These are phyloP conservation scores for Aureobasidium namibiae DNA, from an alignment of 2,329 filamentous ascomycete species.

Conservation along the genomic window DNA sequence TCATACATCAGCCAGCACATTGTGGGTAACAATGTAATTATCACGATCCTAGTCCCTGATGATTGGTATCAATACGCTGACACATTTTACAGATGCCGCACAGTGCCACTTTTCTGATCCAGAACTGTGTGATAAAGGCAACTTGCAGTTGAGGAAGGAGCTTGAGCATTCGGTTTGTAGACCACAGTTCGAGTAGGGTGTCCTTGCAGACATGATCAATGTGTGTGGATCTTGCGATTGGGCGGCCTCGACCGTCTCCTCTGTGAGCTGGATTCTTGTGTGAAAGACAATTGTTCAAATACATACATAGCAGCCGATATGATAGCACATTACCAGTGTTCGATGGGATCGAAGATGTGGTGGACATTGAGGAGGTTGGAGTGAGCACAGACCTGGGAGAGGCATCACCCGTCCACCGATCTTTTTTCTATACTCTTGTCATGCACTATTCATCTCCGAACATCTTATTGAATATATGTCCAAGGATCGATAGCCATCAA, in stretches of 20 bases:
- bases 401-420: not conserved
- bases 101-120: not conserved
- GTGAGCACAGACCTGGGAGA: not conserved
- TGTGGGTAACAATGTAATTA: not conserved
- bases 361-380: not conserved
- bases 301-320: not conserved
- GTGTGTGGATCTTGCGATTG: no score
- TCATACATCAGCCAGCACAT: not conserved
- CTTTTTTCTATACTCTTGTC: not conserved
- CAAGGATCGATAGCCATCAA: not conserved
- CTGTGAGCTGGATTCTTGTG: not conserved
- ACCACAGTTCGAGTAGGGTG: no score
- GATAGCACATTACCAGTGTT: not conserved
- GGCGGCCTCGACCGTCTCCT: not conserved
- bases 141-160: not conserved
- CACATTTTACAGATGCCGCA: not conserved
- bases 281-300: not conserved
- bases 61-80: not conserved
- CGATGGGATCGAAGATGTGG: not conserved
- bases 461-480: no score
- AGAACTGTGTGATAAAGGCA: not conserved
- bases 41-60: no score
- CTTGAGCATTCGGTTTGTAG: no score
- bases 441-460: not conserved
- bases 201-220: no score